These are phyloP conservation scores for Solanum pinnatisectum DNA, from an alignment of 257 asterid species.

Conservation along the genomic window DNA sequence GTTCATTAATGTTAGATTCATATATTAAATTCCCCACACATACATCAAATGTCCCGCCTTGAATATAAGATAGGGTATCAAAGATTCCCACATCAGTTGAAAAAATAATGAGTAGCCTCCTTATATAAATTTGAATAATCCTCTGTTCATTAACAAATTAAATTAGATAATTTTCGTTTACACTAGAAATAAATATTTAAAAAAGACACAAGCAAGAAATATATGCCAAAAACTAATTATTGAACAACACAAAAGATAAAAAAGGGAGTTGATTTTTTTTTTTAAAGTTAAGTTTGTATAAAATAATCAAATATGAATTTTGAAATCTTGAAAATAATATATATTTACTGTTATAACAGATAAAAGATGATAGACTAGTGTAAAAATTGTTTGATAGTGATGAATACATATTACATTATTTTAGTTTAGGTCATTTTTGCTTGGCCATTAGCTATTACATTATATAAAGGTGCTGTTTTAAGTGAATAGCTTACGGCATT, in stretches of 20 bases:
- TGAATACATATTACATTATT: background rate
- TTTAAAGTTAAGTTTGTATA: background rate
- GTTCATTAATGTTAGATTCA: background rate
- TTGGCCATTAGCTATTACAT: background rate
- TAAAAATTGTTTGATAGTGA: background rate
- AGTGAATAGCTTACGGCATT: background rate
- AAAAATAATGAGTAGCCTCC: background rate
- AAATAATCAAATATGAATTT: background rate
- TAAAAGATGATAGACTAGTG: no score
- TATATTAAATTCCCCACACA: background rate
- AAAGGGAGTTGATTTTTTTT: background rate
- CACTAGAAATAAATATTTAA: background rate
- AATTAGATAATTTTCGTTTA: background rate
- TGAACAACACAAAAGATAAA: background rate
- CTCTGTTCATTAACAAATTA: background rate
- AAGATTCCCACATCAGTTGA: background rate
- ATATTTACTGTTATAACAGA: no score
- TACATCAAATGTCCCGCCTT: background rate
- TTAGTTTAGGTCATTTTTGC: background rate
- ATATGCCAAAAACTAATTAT: background rate
- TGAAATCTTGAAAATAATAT: background rate
- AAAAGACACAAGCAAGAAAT: background rate
- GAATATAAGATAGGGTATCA: background rate
- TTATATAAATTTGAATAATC: no score
- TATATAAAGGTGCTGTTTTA: background rate